Percentiles rank a stretch among this genome's conserved stretches.
These are phyloP conservation scores for Phlebopus sp. DNA, from an alignment of 1,284 basidiomycete species.

Conservation along the genomic window DNA sequence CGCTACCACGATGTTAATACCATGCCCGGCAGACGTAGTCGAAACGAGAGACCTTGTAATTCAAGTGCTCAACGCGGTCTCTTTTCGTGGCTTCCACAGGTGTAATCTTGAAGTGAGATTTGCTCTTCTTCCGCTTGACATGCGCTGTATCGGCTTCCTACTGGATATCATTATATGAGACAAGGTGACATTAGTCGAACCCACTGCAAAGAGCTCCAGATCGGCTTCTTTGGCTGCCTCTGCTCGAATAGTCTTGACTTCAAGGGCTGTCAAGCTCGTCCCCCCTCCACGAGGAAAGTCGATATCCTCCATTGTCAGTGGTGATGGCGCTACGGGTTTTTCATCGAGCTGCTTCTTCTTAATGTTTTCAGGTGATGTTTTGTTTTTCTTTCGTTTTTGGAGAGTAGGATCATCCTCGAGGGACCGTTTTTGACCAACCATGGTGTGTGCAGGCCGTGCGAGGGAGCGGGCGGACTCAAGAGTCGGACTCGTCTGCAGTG, in stretches of 20 bases:
- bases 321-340: conserved; percentile 25
- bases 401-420: conserved; percentile 50
- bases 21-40: neutral
- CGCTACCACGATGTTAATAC: conserved; percentile 48
- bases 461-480: neutral
- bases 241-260: conserved; percentile 82
- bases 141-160: conserved; percentile 16
- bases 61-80: conserved; percentile 87
- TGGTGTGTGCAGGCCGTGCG: conserved; percentile 18
- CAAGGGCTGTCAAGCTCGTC: conserved; percentile 82
- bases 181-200: conserved; percentile 18
- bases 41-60: conserved; percentile 73
- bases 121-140: conserved; percentile 39
- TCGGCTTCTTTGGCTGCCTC: conserved; percentile 87
- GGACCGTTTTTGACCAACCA: conserved; percentile 56
- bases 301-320: conserved; percentile 68
- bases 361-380: conserved; percentile 30
- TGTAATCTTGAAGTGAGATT: conserved; percentile 47
- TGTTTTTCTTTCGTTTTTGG: conserved; percentile 57
- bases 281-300: conserved; percentile 95
- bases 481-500: neutral
- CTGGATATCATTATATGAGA: conserved; percentile 5
- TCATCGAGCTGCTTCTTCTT: conserved; percentile 24
- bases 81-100: conserved; percentile 31
- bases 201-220: conserved; percentile 70